Evolutionary conservation across 148 eudicot species (phyloP).

Genomic region (Pharnaceum exiguum): DNA sequence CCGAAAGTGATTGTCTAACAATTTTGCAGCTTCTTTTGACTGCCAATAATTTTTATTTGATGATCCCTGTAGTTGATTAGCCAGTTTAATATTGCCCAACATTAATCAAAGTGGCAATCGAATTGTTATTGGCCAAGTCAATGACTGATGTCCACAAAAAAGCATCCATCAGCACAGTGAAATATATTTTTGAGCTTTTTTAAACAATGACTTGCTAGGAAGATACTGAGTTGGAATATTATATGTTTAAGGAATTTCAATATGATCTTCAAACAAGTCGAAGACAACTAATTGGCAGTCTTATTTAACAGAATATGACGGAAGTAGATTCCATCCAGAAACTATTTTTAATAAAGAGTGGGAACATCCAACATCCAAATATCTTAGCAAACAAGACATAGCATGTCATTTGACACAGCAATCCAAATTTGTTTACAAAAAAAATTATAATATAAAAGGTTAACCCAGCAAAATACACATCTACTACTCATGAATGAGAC

Average conservation of each 20-base stretch:
- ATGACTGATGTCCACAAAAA: slow-evolving; percentile 20
- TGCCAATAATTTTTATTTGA: too few species aligned
- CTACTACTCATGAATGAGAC: neutral
- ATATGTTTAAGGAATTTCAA: slow-evolving; percentile 2
- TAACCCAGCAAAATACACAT: neutral
- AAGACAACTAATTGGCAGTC: slow-evolving; percentile 13
- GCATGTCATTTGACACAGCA: neutral
- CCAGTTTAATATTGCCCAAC: slow-evolving; percentile 7
- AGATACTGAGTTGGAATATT: slow-evolving; percentile 3
- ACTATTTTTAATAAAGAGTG: neutral
- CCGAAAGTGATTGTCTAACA: neutral
- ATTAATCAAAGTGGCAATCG: slow-evolving; percentile 11
- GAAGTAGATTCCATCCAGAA: neutral
- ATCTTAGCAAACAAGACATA: slow-evolving; percentile 2
- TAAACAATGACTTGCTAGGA: slow-evolving; percentile 20
- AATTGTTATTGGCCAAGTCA: slow-evolving; percentile 20
- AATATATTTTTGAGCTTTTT: neutral
- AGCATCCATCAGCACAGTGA: slow-evolving; percentile 2
- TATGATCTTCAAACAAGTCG: slow-evolving; percentile 4
- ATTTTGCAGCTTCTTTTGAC: slow-evolving; percentile 12
- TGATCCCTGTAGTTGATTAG: slow-evolving; percentile 6
- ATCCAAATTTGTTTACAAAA: neutral
- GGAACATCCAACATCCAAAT: neutral
- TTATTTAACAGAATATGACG: slow-evolving; percentile 4
- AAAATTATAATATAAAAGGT: too few species aligned